Conservation (phyloP, 176 grass and related monocot genomes). For the Ampelocalamus luodianensis region DNA sequence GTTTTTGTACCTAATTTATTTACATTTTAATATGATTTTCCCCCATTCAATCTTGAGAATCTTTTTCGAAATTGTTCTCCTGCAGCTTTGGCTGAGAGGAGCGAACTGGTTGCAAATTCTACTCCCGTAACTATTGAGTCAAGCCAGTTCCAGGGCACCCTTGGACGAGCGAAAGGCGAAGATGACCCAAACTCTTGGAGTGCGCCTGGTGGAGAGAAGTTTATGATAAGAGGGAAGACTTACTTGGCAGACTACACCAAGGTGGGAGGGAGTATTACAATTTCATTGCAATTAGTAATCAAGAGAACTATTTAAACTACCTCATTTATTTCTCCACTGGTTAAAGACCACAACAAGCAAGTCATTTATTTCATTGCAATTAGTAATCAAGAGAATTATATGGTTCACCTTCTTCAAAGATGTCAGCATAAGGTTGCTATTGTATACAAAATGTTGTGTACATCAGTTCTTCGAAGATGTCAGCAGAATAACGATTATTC, state of each 20-base stretch:
- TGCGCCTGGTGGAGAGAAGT: slow-evolving; percentile 76
- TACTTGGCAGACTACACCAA: slow-evolving; percentile 88
- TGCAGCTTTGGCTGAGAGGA: slow-evolving; percentile 65
- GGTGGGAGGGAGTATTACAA: slow-evolving; percentile 43
- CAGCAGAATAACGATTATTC: neutral
- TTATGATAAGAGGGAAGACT: slow-evolving; percentile 96
- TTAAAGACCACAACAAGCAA: neutral
- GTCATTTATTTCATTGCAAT: too few species aligned
- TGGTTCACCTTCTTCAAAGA: neutral
- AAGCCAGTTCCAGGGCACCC: slow-evolving; percentile 68
- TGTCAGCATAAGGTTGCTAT: slow-evolving; percentile 25
- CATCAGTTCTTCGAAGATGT: neutral
- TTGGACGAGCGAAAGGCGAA: slow-evolving; percentile 59
- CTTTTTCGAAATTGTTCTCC: slow-evolving; percentile 25
- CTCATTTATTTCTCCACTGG: slow-evolving; percentile 8
- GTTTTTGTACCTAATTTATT: slow-evolving; percentile 9
- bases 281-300: slow-evolving; percentile 28
- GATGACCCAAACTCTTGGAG: slow-evolving; percentile 86
- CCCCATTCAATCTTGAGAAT: neutral
- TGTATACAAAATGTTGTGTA: slow-evolving; percentile 28
- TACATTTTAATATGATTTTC: slow-evolving; percentile 6
- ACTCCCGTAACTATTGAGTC: slow-evolving; percentile 58
- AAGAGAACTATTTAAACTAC: slow-evolving; percentile 7
- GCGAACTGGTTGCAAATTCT: slow-evolving; percentile 60
- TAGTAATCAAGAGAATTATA: too few species aligned